Evolutionary conservation across 495 filamentous ascomycete genomes (phyloP).

Genomic region (Penicillium tannophilum): DNA sequence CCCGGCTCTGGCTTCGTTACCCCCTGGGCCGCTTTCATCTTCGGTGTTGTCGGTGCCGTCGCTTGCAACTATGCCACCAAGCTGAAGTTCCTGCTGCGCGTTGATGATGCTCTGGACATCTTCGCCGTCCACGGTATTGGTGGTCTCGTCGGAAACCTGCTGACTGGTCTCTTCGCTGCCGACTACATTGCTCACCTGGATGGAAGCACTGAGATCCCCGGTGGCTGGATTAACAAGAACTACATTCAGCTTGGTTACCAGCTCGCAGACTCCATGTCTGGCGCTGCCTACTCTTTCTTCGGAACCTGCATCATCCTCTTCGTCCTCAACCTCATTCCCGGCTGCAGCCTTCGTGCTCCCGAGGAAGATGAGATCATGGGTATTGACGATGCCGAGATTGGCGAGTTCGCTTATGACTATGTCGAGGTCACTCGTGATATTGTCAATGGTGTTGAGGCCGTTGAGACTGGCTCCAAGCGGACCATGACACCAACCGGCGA

Average conservation of each 20-base stretch:
- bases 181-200: conserved; percentile 92
- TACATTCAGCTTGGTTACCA: conserved; percentile 90
- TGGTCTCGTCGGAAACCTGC: conserved; percentile 84
- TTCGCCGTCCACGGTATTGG: conserved; percentile 91
- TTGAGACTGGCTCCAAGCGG: conserved; percentile 38
- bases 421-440: conserved; percentile 91
- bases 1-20: conserved; percentile 92
- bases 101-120: conserved; percentile 93
- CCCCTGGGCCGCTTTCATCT: conserved; percentile 88
- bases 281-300: conserved; percentile 83
- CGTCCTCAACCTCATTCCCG: conserved; percentile 83
- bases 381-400: conserved; percentile 94
- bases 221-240: conserved; percentile 90
- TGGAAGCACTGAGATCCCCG: conserved; percentile 66
- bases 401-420: conserved; percentile 98
- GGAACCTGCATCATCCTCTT: conserved; percentile 87
- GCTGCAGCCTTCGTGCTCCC: conserved; percentile 73
- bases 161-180: conserved; percentile 90
- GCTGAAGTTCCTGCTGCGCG: conserved; percentile 83
- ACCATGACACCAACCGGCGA: conserved; percentile 31
- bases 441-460: conserved; percentile 57
- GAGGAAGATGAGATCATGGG: conserved; percentile 90
- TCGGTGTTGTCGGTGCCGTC: conserved; percentile 78
- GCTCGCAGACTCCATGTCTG: conserved; percentile 81
- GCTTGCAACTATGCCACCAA: conserved; percentile 96